Evolutionary conservation across 192 early-diverging fungal species (phyloP), one percentile per base, ranked within the genome.

Genomic region (Kappamyces sp.): DNA sequence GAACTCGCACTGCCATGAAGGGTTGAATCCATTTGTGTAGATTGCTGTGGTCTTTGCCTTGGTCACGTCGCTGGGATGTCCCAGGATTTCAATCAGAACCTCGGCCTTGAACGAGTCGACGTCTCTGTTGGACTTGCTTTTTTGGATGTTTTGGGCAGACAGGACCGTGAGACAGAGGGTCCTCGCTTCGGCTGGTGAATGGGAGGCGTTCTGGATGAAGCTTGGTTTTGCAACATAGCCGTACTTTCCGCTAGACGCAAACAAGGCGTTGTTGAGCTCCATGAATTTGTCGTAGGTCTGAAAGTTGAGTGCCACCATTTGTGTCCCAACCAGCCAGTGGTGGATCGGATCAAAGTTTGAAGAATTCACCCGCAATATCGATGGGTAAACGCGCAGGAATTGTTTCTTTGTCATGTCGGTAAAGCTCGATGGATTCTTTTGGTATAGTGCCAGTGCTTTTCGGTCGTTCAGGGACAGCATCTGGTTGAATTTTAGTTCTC

Each of bases 301-400:
- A 55, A 83, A 91, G 71, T 96, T 96, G 60, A 96, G 65, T 1
- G 93, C 91, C 1, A 92, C 92, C 75, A 96, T 74, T 69, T 94
- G 92, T 37, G 74, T 79, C 2, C 93, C 93, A 7, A 65, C 70
- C 8, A 69, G 72, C 93, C 93, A 96, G 64, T 90, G 85, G 5
- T 76, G 70, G 32, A 87, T 74, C 1, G 93, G 93, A 59, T 93
- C 87, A 62, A 80, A 90, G 70, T 95, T 95, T 44, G 85, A 79
- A 10, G 87, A 89, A 39, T 67, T 85, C 51, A 95, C 71, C n/a
- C 90, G 83, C 55, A 86, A 77, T 5, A 81, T 82, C 5, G 78
- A 74, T 36, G 93, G 93, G 60, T 93, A 95, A n/a, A 90, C 73
- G 12, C 93, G 80, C 1, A 85, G 80, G 52, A 92, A 69, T 62